Evolutionary conservation across 306 rosid species (phyloP).

Genomic region (Malus asiatica): DNA sequence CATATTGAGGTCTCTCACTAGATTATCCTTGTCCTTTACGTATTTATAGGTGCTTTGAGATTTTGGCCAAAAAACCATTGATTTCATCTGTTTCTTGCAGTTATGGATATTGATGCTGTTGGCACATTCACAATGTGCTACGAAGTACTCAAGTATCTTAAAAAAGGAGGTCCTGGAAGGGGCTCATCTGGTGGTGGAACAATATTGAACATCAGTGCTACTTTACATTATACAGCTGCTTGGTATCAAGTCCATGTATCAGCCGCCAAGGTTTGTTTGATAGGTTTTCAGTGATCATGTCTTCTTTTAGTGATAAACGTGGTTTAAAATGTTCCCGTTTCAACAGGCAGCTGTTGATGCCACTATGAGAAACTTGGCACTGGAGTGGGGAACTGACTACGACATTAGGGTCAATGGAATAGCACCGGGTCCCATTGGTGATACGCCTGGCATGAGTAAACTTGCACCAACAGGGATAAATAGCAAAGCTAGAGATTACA

Average conservation of each 20-base stretch:
- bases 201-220: constrained; percentile 77
- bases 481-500: constrained; percentile 36
- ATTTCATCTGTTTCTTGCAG: constrained; percentile 37
- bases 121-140: constrained; percentile 95
- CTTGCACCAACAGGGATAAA: constrained; percentile 63
- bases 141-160: constrained; percentile 81
- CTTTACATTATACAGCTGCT: constrained; percentile 78
- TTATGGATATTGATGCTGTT: constrained; percentile 91
- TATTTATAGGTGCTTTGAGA: background rate
- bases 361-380: constrained; percentile 83
- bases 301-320: background rate
- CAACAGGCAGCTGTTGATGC: constrained; percentile 93
- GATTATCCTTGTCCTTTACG: background rate
- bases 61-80: background rate
- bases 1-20: background rate
- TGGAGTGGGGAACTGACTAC: constrained; percentile 92
- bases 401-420: constrained; percentile 91
- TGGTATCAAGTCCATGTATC: constrained; percentile 96
- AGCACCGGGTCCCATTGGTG: constrained; percentile 91
- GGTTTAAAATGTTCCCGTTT: constrained; percentile 3
- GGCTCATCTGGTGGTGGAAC: constrained; percentile 52
- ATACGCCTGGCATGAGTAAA: constrained; percentile 83
- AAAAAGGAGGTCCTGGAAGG: constrained; percentile 84
- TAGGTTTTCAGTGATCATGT: background rate
- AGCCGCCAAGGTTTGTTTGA: constrained; percentile 75